Evolutionary conservation across 2,329 filamentous ascomycete genomes (phyloP), one percentile per base, ranked within the genome.

Genomic region (Trichoderma arundinaceum): DNA sequence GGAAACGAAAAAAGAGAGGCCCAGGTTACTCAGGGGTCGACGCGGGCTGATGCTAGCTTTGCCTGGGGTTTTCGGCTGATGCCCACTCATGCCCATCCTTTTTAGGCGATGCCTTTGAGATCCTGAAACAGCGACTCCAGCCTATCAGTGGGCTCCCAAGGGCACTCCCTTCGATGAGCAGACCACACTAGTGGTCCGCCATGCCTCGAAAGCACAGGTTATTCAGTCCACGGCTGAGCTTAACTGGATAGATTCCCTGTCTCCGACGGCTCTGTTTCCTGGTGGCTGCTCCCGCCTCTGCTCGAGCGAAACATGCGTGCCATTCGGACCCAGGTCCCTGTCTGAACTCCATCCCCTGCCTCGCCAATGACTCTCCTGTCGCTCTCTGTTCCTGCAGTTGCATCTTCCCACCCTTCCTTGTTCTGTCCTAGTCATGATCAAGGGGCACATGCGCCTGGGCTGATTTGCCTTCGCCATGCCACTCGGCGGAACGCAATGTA

Each of bases 301-400:
- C 43, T 59, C 43, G 61, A 57, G 15, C 43, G 61, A 56, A 62
- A 65, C 52, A 65, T 67, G 61, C 53, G 68, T 65, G 67, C 67
- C 67, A 64, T 65, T 43, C 39, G 33, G 12, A 22, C 43, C 38
- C 17, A 43, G 39, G 52, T 66, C 48, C 58, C 35, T 48, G 49
- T 62, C 52, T 57, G 64, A 15, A 56, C 57, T 48, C 22, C 33
- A 44, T 53, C 46, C 66, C 68, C 64, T 54, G 62, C 35, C 52
- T 67, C 44, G 58, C 68, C 68, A 69, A 61, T 69, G 41, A 53
- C 59, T 44, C 48, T 54, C 22, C 38, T 41, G 56, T 28, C 32
- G 32, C 60, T 53, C 48, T 66, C 58, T 65, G 67, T 57, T 68
- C 57, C 67, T 66, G 66, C 62, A 68, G 64, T 66, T 58, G 53